Percentiles rank a stretch among this genome's conserved stretches.
Conservation (phyloP, 768 basidiomycete genomes). For the Lactifluus piperatus region DNA sequence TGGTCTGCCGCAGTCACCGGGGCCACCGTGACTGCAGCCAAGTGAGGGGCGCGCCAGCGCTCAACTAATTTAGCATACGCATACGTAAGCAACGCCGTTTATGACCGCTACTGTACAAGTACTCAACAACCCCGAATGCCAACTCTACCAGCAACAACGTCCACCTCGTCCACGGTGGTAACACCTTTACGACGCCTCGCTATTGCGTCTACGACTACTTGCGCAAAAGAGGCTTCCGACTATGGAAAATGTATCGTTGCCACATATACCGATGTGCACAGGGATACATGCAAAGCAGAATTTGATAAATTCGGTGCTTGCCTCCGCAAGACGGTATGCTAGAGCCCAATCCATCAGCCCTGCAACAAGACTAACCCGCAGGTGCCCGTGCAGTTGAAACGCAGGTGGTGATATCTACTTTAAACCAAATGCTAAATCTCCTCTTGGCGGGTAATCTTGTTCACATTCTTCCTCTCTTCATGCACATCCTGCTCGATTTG, state of each 20-base stretch:
- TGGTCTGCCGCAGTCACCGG: no score
- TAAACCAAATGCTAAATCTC: background rate
- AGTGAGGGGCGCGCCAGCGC: no score
- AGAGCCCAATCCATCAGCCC: background rate
- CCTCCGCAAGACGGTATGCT: slow-evolving; percentile 64
- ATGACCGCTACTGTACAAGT: no score
- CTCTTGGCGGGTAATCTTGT: background rate
- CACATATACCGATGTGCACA: slow-evolving; percentile 74
- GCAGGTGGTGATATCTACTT: slow-evolving; percentile 38
- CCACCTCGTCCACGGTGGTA: slow-evolving; percentile 25
- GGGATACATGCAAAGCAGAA: slow-evolving; percentile 77
- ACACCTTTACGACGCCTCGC: slow-evolving; percentile 58
- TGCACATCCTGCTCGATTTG: no score
- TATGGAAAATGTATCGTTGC: slow-evolving; percentile 88
- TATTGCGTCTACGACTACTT: slow-evolving; percentile 63
- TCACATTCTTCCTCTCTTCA: background rate
- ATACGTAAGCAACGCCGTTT: no score
- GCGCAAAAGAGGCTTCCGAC: slow-evolving; percentile 56
- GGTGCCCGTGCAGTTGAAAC: slow-evolving; percentile 38
- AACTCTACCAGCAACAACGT: background rate
- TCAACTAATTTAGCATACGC: no score
- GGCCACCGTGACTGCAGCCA: no score
- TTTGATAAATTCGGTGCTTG: slow-evolving; percentile 81
- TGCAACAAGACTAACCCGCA: background rate
- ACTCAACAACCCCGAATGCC: slow-evolving; percentile 15